These are phyloP conservation scores for Jaltomata sinuosa DNA, from an alignment of 257 asterid genomes.

Conservation along the genomic window DNA sequence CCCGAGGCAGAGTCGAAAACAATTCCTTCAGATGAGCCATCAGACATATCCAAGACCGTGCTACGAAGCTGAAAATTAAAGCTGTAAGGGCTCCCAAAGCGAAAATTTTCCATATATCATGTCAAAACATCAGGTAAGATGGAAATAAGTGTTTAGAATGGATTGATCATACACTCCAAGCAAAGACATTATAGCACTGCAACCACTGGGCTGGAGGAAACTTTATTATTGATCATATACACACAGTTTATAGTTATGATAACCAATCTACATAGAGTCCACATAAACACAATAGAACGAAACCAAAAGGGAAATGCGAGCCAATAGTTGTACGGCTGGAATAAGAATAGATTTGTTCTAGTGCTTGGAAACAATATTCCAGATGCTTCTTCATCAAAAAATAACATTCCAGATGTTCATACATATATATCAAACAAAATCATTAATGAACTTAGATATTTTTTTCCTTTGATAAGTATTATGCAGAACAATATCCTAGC, in stretches of 20 bases:
- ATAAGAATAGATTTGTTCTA: neutral
- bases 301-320: neutral
- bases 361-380: neutral
- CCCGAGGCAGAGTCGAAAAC: constrained; percentile 50
- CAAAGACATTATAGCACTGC: neutral
- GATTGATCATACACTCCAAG: neutral
- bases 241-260: neutral
- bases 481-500: neutral
- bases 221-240: neutral
- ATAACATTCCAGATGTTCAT: neutral
- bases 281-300: neutral
- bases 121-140: neutral
- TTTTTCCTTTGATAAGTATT: neutral
- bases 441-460: neutral
- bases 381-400: neutral
- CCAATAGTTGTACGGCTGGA: neutral
- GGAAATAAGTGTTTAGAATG: neutral
- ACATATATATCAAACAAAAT: neutral
- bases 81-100: neutral
- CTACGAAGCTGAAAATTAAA: constrained; percentile 60
- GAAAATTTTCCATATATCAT: neutral
- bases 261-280: neutral
- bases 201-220: neutral
- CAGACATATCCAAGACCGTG: constrained; percentile 31
- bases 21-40: constrained; percentile 37